Evolutionary conservation across 2,329 filamentous ascomycete genomes (phyloP).

Genomic region (Verticillium longisporum): DNA sequence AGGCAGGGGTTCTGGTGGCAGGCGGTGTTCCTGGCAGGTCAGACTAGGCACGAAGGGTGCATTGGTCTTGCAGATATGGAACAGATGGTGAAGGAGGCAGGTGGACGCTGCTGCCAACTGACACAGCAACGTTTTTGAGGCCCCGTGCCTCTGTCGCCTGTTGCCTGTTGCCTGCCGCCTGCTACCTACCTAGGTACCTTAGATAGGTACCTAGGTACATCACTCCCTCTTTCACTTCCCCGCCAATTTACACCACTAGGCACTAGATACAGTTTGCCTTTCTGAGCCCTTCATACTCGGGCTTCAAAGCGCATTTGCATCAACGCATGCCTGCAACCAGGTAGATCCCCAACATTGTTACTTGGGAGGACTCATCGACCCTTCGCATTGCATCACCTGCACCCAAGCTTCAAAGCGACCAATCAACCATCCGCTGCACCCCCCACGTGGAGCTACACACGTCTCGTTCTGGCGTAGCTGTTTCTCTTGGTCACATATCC

Average conservation of each 20-base stretch:
- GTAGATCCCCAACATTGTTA: background rate
- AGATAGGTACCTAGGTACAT: too few species aligned
- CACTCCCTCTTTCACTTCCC: background rate
- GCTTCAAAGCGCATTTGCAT: too few species aligned
- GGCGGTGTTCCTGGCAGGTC: background rate
- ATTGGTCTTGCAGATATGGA: background rate
- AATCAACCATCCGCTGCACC: background rate
- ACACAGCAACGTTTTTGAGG: background rate
- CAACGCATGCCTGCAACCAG: too few species aligned
- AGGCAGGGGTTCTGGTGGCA: background rate
- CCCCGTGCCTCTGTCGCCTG: background rate
- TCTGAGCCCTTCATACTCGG: too few species aligned
- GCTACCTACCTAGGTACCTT: too few species aligned
- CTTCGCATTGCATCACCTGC: background rate
- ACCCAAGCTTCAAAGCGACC: background rate
- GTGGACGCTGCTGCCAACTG: background rate
- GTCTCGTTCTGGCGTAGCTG: constrained; percentile 8
- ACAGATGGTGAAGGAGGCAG: background rate
- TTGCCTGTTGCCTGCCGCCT: too few species aligned
- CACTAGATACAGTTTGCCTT: background rate
- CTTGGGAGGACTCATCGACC: background rate
- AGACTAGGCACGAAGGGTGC: background rate
- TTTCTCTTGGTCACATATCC: constrained; percentile 5
- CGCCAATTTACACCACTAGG: background rate
- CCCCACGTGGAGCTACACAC: constrained; percentile 7